Percentiles rank a stretch among this genome's conserved stretches.
phyloP scores from a whole-genome alignment of 176 grass and related monocot species.

The Aegilops longissima region DNA sequence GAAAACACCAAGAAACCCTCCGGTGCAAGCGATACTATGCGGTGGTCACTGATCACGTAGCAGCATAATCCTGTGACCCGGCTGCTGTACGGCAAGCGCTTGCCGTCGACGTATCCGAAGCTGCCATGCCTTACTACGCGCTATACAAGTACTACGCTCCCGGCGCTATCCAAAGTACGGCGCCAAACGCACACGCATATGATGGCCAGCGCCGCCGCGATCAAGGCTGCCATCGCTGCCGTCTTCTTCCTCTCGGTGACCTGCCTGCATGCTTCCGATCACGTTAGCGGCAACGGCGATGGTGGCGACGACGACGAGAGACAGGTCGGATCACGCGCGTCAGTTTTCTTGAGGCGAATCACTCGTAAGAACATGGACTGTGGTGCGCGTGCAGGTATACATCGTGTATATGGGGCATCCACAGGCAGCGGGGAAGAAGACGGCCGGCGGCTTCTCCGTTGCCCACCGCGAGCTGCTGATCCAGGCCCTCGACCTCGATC shows the following conservation, averaged over 20 bases:
- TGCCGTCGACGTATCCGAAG: not conserved
- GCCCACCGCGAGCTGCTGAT: constrained; percentile 24
- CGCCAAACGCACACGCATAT: no score
- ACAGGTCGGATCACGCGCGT: not conserved
- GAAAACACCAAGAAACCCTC: not conserved
- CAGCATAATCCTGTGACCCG: not conserved
- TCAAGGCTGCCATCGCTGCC: not conserved
- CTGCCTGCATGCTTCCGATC: not conserved
- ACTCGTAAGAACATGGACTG: not conserved
- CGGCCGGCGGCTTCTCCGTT: not conserved
- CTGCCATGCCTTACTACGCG: not conserved
- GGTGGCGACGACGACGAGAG: not conserved
- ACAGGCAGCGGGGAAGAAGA: not conserved
- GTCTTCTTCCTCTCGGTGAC: not conserved
- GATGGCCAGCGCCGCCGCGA: not conserved
- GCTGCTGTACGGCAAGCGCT: not conserved
- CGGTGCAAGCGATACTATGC: not conserved
- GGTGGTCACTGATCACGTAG: not conserved
- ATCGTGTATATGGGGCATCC: constrained; percentile 46
- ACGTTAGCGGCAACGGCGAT: not conserved
- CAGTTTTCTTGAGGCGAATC: not conserved
- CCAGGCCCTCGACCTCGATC: constrained; percentile 20
- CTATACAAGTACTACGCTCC: not conserved
- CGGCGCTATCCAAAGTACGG: not conserved
- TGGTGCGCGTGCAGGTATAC: constrained; percentile 11